Conservation (phyloP, 805 yeast genomes). For the Spathaspora girioi region DNA sequence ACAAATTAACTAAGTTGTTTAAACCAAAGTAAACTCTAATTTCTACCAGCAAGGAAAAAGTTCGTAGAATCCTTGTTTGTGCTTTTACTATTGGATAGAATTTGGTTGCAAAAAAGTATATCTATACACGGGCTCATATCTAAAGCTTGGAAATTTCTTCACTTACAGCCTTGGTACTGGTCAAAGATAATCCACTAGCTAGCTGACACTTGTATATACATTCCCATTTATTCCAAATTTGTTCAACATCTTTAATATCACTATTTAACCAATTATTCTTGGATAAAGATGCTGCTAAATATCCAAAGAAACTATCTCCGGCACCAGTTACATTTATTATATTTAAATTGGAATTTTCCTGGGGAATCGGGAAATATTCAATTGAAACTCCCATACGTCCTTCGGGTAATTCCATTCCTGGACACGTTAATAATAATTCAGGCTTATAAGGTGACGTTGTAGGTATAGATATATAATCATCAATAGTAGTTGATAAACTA, state of each 20-base stretch:
- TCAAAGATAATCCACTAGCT: slow-evolving; percentile 34
- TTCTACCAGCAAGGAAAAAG: no score
- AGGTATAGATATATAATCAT: slow-evolving; percentile 30
- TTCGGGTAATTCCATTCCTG: slow-evolving; percentile 10
- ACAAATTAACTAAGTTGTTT: no score
- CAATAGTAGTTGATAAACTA: slow-evolving; percentile 29
- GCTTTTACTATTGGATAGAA: background rate
- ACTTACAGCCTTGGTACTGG: slow-evolving; percentile 21
- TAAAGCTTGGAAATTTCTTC: slow-evolving; percentile 13
- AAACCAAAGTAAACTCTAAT: no score
- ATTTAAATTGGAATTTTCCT: slow-evolving; percentile 22
- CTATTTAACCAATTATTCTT: slow-evolving; percentile 21
- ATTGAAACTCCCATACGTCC: slow-evolving; percentile 44
- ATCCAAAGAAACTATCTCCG: slow-evolving; percentile 79
- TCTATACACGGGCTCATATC: no score
- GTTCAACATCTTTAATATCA: slow-evolving; percentile 23
- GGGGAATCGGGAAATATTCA: slow-evolving; percentile 55
- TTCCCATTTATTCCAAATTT: slow-evolving; percentile 36
- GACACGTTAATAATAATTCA: slow-evolving; percentile 16
- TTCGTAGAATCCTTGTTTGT: background rate
- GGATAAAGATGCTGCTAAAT: slow-evolving; percentile 38
- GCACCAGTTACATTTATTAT: slow-evolving; percentile 80
- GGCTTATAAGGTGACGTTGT: slow-evolving; percentile 28
- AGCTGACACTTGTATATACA: slow-evolving; percentile 33
- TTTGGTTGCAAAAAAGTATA: background rate